Base-by-base conservation (phyloP, 805 yeast genomes). In the Yarrowia osloensis region DNA sequence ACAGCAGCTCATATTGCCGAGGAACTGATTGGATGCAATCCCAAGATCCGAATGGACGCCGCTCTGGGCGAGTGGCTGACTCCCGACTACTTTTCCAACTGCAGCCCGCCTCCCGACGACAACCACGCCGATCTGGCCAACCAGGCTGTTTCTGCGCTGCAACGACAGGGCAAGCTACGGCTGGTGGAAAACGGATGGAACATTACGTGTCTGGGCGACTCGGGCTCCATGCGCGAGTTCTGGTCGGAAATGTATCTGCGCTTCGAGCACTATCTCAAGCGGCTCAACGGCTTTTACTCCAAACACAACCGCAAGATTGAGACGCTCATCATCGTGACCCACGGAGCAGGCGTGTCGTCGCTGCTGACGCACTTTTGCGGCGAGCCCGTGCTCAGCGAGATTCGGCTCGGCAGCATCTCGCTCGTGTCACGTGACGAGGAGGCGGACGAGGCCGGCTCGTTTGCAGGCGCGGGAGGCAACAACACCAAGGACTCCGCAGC, bases 61-160 rank as follows among this genome's bases (percentile, higher is more conserved):
- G 76, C 72, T 33, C 71, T 78, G 37, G 80, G 81, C 26, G 81
- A 78, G 66, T 78, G 80, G 80, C 74, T 75, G 67, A 75, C 77
- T 2, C 74, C 77, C 7, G 81, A 77, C 69, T 78, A 78, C 69
- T 78, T 74, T 68, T 63, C 72, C 7, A 69, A 70, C 40, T 72
- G 72, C 9, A 67, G 74, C 0, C 79, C 80, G 6, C 81, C 81
- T 7, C 79, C 79, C 7, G 71, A 71, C 11, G 81, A 78, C 68
- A 74, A 74, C 47, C 78, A 75, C 44, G 50, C 68, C n/a, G 69
- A 74, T 12, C 65, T 76, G 19, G 73, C 71, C 5, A 70, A 68
- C 15, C 67, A 19, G 57, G 67, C 35, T 37, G 65, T 44, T 37
- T 46, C 21, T 22, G 66, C 55, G 11, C n/a, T 35, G 33, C 52